A percentile compares a stretch with the other conserved stretches of the same genome.
Evolutionary conservation across 2,329 filamentous ascomycete species (phyloP).

Genomic region (Lasiodiplodia gonubiensis): DNA sequence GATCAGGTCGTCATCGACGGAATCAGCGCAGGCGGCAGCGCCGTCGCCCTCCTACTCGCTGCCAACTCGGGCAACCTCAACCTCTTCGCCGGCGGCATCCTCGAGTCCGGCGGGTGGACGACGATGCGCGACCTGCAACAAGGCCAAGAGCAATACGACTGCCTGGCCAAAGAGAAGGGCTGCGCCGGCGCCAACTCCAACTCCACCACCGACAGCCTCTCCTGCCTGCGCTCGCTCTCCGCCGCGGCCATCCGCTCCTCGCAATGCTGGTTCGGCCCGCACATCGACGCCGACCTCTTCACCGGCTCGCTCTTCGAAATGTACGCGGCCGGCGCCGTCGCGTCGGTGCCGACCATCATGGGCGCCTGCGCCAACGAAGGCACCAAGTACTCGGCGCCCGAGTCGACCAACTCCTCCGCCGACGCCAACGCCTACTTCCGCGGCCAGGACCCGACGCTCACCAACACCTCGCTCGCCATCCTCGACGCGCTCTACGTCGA

Average conservation of each 20-base stretch:
- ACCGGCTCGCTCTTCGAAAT: constrained; percentile 56
- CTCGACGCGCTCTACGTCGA: constrained; percentile 63
- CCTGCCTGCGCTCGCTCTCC: constrained; percentile 57
- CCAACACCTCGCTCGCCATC: constrained; percentile 53
- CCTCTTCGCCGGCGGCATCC: constrained; percentile 59
- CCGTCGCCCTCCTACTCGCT: constrained; percentile 55
- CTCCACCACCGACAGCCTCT: constrained; percentile 49
- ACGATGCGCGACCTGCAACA: constrained; percentile 55
- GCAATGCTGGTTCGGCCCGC: constrained; percentile 60
- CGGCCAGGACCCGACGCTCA: constrained; percentile 64
- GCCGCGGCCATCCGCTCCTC: constrained; percentile 51
- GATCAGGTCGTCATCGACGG: constrained; percentile 55
- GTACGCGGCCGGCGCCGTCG: constrained; percentile 56
- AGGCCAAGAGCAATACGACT: constrained; percentile 60
- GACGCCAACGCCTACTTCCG: constrained; percentile 63
- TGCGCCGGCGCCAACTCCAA: no score
- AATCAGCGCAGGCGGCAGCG: constrained; percentile 61
- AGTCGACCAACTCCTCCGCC: constrained; percentile 51
- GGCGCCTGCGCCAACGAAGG: constrained; percentile 68
- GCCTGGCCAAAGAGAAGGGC: constrained; percentile 55
- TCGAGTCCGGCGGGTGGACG: constrained; percentile 60
- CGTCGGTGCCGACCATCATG: constrained; percentile 60
- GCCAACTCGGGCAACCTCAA: constrained; percentile 56
- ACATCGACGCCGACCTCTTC: constrained; percentile 58
- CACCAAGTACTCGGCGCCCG: constrained; percentile 62